Evolutionary conservation across 768 basidiomycete species (phyloP).

Genomic region (Coprinopsis strossmayeri): DNA sequence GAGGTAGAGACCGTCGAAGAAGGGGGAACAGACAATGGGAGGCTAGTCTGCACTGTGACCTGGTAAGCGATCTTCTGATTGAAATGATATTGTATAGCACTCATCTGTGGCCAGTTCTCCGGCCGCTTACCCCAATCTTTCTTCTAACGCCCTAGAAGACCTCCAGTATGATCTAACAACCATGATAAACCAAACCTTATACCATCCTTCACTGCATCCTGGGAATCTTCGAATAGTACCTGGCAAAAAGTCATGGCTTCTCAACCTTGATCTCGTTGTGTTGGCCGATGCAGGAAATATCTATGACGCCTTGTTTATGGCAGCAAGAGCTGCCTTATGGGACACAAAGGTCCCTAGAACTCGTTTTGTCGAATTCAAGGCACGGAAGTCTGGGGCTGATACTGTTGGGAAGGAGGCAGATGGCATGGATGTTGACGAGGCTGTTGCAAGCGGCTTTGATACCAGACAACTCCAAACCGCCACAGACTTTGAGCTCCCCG

Average conservation of each 20-base stretch:
- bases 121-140: conserved; percentile 68
- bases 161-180: conserved; percentile 67
- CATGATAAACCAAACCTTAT: conserved; percentile 56
- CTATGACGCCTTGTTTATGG: conserved; percentile 74
- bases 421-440: conserved; percentile 54
- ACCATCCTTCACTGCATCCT: conserved; percentile 62
- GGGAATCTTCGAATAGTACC: conserved; percentile 46
- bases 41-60: conserved; percentile 61
- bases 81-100: conserved; percentile 17
- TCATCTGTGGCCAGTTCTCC: conserved; percentile 52
- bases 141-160: conserved; percentile 62
- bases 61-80: conserved; percentile 50
- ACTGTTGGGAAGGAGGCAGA: conserved; percentile 17
- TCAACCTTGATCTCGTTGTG: conserved; percentile 68
- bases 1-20: conserved; percentile 61
- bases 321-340: conserved; percentile 72
- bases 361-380: conserved; percentile 61
- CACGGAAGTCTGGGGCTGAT: conserved; percentile 17
- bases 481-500: conserved; percentile 80
- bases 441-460: conserved; percentile 48
- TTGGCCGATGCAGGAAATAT: conserved; percentile 71
- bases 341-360: conserved; percentile 78
- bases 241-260: conserved; percentile 46
- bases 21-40: conserved; percentile 49
- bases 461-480: conserved; percentile 45